These are phyloP conservation scores for Suillus variegatus DNA, from an alignment of 768 basidiomycete species.

Conservation along the genomic window DNA sequence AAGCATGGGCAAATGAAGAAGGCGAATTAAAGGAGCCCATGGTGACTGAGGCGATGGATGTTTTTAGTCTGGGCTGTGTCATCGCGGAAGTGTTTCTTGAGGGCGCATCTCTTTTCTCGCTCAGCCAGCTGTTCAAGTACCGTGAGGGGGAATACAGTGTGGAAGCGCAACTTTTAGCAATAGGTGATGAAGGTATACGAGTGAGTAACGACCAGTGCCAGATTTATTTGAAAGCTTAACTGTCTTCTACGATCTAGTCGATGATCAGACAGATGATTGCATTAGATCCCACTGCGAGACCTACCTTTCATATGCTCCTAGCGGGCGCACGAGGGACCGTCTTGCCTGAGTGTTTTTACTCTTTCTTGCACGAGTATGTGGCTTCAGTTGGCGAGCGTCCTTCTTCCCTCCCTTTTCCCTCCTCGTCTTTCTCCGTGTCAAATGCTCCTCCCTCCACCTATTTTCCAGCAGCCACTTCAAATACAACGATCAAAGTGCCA, in stretches of 20 bases:
- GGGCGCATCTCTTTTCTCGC: slow-evolving; percentile 88
- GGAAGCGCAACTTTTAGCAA: slow-evolving; percentile 65
- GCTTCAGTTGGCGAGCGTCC: slow-evolving; percentile 75
- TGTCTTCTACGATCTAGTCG: slow-evolving; percentile 46
- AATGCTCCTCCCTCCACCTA: slow-evolving; percentile 30
- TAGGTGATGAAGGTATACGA: slow-evolving; percentile 81
- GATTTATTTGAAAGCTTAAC: slow-evolving; percentile 22
- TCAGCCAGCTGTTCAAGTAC: slow-evolving; percentile 95
- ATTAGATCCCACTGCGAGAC: slow-evolving; percentile 73
- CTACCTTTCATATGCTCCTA: slow-evolving; percentile 79
- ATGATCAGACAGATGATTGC: slow-evolving; percentile 91
- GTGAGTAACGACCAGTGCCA: slow-evolving; percentile 47
- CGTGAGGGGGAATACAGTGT: slow-evolving; percentile 81
- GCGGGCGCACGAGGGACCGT: slow-evolving; percentile 74
- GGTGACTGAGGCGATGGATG: slow-evolving; percentile 96
- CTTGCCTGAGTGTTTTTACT: slow-evolving; percentile 93
- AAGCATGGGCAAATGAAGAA: slow-evolving; percentile 55
- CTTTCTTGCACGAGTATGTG: slow-evolving; percentile 90
- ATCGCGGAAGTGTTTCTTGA: slow-evolving; percentile 96
- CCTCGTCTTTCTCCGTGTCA: slow-evolving; percentile 33
- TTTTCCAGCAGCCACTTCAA: slow-evolving; percentile 34
- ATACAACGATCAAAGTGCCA: slow-evolving; percentile 28
- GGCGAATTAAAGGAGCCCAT: slow-evolving; percentile 65
- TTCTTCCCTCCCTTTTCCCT: slow-evolving; percentile 44
- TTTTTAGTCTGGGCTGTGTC: slow-evolving; percentile 93